phyloP scores from a whole-genome alignment of 1,284 basidiomycete species.

The Rhodotorula sp. region DNA sequence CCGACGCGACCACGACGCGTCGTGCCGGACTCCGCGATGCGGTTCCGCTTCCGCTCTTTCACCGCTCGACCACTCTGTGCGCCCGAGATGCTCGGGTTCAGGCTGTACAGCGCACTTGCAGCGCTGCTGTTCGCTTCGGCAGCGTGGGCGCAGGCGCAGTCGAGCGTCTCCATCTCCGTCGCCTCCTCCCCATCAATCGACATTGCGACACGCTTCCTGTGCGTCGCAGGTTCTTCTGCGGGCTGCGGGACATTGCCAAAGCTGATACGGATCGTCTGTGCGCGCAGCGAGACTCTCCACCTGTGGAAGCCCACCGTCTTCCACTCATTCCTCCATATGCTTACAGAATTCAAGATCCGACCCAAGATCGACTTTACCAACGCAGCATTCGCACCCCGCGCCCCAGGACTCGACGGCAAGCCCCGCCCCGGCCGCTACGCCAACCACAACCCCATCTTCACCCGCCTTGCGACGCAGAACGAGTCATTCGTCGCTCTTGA shows the following conservation, averaged over 20 bases:
- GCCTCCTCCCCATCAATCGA: neutral
- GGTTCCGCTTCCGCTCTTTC: neutral
- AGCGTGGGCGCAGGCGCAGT: neutral
- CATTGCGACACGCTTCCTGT: slow-evolving; percentile 17
- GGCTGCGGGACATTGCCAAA: accelerated
- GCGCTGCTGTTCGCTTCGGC: slow-evolving; percentile 5
- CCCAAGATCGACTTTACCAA: slow-evolving; percentile 4
- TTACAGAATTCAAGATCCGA: slow-evolving; percentile 9
- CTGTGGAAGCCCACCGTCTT: slow-evolving; percentile 64
- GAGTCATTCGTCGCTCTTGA: slow-evolving; percentile 47
- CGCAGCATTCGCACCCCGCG: slow-evolving; percentile 40
- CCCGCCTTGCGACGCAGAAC: slow-evolving; percentile 54
- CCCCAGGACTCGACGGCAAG: slow-evolving; percentile 46
- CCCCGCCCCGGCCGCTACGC: slow-evolving; percentile 45
- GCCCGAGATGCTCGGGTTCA: neutral
- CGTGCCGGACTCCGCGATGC: neutral
- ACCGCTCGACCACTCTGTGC: neutral
- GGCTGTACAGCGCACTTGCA: neutral
- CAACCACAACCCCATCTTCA: slow-evolving; percentile 49
- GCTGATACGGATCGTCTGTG: neutral
- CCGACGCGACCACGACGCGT: neutral
- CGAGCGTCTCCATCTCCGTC: neutral
- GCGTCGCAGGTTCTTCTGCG: neutral
- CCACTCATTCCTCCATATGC: slow-evolving; percentile 59
- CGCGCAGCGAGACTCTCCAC: slow-evolving; percentile 41